Percentiles rank a stretch among this genome's conserved stretches.
phyloP scores from a whole-genome alignment of 768 basidiomycete genomes.

The Mycena filopes region DNA sequence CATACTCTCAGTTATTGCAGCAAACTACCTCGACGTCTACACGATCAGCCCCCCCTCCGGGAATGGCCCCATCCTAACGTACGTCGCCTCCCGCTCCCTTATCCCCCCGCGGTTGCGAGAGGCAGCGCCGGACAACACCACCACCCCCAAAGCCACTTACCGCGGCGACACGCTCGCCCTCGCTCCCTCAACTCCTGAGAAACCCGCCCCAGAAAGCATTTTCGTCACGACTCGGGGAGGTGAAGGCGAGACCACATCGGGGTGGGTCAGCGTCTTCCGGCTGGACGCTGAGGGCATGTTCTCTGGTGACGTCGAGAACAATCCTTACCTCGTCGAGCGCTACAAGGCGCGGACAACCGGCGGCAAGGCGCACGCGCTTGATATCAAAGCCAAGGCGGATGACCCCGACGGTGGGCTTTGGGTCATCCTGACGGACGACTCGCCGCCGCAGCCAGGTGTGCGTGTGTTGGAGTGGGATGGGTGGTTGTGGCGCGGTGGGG shows the following conservation, averaged over 20 bases:
- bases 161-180: constrained; percentile 43
- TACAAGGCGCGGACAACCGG: constrained; percentile 60
- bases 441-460: constrained; percentile 50
- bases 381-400: constrained; percentile 48
- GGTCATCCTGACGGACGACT: constrained; percentile 63
- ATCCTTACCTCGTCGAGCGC: constrained; percentile 43
- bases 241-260: constrained; percentile 40
- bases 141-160: constrained; percentile 24
- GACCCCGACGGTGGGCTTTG: constrained; percentile 47
- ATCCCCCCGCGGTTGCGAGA: constrained; percentile 35
- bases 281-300: constrained; percentile 54
- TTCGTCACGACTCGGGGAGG: constrained; percentile 62
- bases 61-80: constrained; percentile 24
- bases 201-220: constrained; percentile 51
- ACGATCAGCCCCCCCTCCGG: constrained; percentile 39
- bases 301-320: constrained; percentile 25
- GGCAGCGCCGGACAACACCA: neutral
- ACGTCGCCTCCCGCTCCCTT: constrained; percentile 39
- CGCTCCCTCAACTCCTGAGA: constrained; percentile 47
- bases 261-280: constrained; percentile 57
- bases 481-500: constrained; percentile 48
- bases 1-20: constrained; percentile 37
- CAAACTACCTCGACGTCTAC: constrained; percentile 59
- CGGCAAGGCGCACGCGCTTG: constrained; percentile 64
- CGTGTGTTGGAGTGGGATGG: constrained; percentile 63